Conservation (phyloP, 768 basidiomycete species). For the Xerocomus spinulosus region DNA sequence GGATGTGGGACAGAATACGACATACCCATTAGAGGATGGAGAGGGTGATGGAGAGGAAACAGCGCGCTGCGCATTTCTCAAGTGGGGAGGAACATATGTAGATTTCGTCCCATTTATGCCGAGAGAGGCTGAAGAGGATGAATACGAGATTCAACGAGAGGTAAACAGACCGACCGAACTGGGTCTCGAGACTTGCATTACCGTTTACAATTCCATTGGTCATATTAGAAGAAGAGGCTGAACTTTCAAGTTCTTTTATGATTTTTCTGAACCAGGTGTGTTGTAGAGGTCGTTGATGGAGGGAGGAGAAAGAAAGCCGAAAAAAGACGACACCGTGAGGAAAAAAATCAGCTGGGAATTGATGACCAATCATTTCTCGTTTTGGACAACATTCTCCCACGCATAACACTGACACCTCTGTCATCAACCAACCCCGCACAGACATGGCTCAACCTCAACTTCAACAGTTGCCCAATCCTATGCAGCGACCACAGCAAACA, state of each 20-base stretch:
- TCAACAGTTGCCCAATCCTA: conserved; percentile 39
- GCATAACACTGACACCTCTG: too few species aligned
- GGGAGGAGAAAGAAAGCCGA: conserved; percentile 22
- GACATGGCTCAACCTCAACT: conserved; percentile 62
- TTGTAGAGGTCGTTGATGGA: conserved; percentile 27
- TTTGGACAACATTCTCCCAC: conserved; percentile 10
- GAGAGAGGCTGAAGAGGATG: conserved; percentile 54
- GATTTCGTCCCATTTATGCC: conserved; percentile 65
- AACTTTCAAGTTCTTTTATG: conserved; percentile 26
- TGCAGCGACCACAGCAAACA: conserved; percentile 40
- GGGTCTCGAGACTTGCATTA: conserved; percentile 63
- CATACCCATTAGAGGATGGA: conserved; percentile 50
- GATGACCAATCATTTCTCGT: conserved; percentile 21
- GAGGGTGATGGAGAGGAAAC: conserved; percentile 45
- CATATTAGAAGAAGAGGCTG: conserved; percentile 56
- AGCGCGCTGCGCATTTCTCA: conserved; percentile 85
- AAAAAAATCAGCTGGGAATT: conserved; percentile 26
- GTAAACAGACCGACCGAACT: conserved; percentile 57
- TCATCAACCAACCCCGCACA: too few species aligned
- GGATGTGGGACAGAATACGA: conserved; percentile 12
- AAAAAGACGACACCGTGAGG: conserved; percentile 6
- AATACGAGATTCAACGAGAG: neutral
- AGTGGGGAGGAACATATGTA: conserved; percentile 85
- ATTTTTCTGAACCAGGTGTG: conserved; percentile 19
- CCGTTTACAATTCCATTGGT: conserved; percentile 89